Base-by-base conservation (phyloP, 306 rosid genomes). In the Lotus japonicus region DNA sequence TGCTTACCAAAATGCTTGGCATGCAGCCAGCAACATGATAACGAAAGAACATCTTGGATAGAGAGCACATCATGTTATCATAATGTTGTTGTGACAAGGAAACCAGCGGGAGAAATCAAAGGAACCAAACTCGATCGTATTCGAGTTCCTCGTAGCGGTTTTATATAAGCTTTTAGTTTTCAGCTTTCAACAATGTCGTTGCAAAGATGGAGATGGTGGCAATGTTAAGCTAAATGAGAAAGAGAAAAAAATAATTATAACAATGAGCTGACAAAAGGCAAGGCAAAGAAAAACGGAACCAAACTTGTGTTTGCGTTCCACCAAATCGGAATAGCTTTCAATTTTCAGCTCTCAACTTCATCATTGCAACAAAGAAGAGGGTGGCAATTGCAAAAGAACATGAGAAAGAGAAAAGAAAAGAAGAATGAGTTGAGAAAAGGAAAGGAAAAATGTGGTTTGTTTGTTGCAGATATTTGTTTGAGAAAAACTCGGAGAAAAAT, bases 101-200 rank as follows among this genome's bases (percentile, higher is more conserved):
- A 33, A 64, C 63, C 67, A 74, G 49, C 45, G 81, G 28, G 58
- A 56, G 64, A 38, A 39, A 66, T 39, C 38, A 53, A 74, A 14
- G 72, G 26, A 58, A 73, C 49, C 69, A 71, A 50, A 69, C 72
- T 21, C 60, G 36, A n/a, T n/a, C n/a, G n/a, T 26, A 70, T 59
- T 71, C 51, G 51, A 70, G 70, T 48, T 61, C 66, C 41, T 16
- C 10, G 41, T 5, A 2, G 4, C 31, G 31, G 31, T 26, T 26
- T 26, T 3, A n/a, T n/a, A n/a, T n/a, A 2, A 31, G 7, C 7
- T 31, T 31, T 31, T 31, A 31, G 36, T 31, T 31, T 31, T 31
- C 36, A 31, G 36, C 36, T 31, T 31, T 26, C 33, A 26, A 4
- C 36, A 21, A n/a, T 26, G 2, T 31, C 3, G 36, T 5, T 6